These are phyloP conservation scores for Oryza nivara DNA, from an alignment of 176 grass and related monocot genomes.

Conservation along the genomic window DNA sequence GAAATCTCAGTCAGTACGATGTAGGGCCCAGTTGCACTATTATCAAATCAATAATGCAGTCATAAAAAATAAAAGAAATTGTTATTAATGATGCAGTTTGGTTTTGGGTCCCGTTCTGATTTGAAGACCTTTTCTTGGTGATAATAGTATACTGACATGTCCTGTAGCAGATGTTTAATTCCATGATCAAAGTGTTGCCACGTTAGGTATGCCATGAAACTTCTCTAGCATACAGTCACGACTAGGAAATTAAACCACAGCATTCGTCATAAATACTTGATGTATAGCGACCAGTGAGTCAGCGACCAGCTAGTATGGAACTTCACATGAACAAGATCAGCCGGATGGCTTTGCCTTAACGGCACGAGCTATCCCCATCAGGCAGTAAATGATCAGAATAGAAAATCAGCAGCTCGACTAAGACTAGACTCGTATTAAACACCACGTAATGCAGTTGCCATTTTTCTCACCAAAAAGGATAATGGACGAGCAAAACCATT, in stretches of 20 bases:
- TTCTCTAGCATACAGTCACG: background rate
- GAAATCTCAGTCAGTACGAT: background rate
- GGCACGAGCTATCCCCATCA: background rate
- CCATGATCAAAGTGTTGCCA: slow-evolving; percentile 11
- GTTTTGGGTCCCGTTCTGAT: background rate
- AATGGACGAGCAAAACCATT: background rate
- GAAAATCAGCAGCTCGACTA: background rate
- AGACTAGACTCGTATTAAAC: background rate
- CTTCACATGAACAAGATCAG: background rate
- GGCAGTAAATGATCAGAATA: background rate
- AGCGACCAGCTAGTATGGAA: background rate
- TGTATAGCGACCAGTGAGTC: background rate
- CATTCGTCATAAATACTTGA: background rate
- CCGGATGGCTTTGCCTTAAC: background rate
- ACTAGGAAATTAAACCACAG: background rate
- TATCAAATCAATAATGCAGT: slow-evolving; percentile 31
- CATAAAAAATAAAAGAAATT: background rate
- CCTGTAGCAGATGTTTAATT: background rate
- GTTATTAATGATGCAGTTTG: slow-evolving; percentile 26
- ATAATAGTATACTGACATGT: background rate
- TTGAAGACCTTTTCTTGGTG: background rate
- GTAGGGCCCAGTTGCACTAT: background rate
- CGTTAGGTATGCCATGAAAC: background rate
- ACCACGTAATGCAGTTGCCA: background rate
- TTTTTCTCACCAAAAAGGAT: slow-evolving; percentile 1